Conservation (phyloP, 352 stramenopile genomes). For the Phytopythium cucurbitacearum region DNA sequence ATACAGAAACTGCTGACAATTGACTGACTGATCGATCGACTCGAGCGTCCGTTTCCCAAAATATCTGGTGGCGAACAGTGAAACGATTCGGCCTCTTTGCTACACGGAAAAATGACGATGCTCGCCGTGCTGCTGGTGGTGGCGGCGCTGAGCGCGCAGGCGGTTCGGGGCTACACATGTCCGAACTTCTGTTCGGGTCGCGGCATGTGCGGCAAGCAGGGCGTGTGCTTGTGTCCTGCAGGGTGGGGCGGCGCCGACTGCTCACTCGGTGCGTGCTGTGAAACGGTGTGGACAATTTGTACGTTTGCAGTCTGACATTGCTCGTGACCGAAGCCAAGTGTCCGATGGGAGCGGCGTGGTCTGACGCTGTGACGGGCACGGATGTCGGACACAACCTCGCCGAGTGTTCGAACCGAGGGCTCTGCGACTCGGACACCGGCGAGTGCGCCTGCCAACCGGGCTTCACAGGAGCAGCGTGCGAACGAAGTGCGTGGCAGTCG, state of each 20-base stretch:
- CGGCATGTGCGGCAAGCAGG: slow-evolving; percentile 54
- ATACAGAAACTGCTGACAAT: no score
- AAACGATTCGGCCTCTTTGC: no score
- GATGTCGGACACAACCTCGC: slow-evolving; percentile 80
- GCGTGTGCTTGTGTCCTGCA: slow-evolving; percentile 47
- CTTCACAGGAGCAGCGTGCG: slow-evolving; percentile 76
- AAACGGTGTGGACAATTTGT: neutral
- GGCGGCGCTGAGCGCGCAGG: no score
- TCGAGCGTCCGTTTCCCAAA: no score
- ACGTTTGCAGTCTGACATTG: neutral
- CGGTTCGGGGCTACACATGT: slow-evolving; percentile 32
- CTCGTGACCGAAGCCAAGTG: slow-evolving; percentile 33
- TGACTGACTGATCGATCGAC: no score
- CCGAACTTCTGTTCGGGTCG: slow-evolving; percentile 68
- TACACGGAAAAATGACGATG: no score
- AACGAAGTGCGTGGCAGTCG: slow-evolving; percentile 43
- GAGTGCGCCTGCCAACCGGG: slow-evolving; percentile 59
- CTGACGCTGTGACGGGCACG: slow-evolving; percentile 44
- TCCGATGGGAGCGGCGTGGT: slow-evolving; percentile 63
- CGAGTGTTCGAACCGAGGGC: slow-evolving; percentile 86
- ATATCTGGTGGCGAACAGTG: no score
- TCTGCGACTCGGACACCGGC: slow-evolving; percentile 54
- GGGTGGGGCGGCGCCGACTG: slow-evolving; percentile 53
- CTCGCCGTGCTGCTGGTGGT: no score
- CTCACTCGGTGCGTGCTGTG: slow-evolving; percentile 31